Evolutionary conservation across 441 rosid genomes (phyloP).

Genomic region (Erodium chrysanthum): DNA sequence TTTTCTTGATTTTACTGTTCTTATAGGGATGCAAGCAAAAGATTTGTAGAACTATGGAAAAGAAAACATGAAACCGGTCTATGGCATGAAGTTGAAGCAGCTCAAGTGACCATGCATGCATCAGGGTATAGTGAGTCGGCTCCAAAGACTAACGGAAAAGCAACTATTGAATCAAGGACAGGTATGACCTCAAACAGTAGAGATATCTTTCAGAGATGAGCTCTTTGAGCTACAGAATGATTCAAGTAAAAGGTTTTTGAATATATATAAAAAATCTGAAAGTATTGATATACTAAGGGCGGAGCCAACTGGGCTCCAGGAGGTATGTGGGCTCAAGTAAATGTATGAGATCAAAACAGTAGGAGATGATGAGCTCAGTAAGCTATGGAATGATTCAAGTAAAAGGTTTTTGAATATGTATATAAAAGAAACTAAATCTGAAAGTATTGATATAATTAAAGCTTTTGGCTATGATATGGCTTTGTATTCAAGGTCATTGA

Average conservation of each 20-base stretch:
- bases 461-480: neutral
- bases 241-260: too few relatives aligned
- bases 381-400: too few relatives aligned
- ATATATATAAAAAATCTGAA: too few relatives aligned
- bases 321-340: too few relatives aligned
- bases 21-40: constrained; percentile 78
- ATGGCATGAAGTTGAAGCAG: constrained; percentile 79
- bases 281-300: too few relatives aligned
- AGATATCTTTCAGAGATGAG: constrained; percentile 8
- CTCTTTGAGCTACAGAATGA: too few relatives aligned
- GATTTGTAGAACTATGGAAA: constrained; percentile 75
- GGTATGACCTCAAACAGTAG: constrained; percentile 25
- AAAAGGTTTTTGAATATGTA: too few relatives aligned
- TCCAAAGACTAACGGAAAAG: constrained; percentile 48
- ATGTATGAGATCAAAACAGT: too few relatives aligned
- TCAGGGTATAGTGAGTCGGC: constrained; percentile 45
- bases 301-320: too few relatives aligned
- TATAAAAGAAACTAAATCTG: too few relatives aligned
- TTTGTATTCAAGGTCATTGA: neutral
- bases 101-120: constrained; percentile 51
- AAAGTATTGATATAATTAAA: neutral
- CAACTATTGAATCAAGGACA: constrained; percentile 24
- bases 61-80: constrained; percentile 90
- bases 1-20: constrained; percentile 18
- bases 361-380: constrained; percentile 8